Evolutionary conservation across 1,284 basidiomycete genomes (phyloP).

Genomic region (Boletellus sp.): DNA sequence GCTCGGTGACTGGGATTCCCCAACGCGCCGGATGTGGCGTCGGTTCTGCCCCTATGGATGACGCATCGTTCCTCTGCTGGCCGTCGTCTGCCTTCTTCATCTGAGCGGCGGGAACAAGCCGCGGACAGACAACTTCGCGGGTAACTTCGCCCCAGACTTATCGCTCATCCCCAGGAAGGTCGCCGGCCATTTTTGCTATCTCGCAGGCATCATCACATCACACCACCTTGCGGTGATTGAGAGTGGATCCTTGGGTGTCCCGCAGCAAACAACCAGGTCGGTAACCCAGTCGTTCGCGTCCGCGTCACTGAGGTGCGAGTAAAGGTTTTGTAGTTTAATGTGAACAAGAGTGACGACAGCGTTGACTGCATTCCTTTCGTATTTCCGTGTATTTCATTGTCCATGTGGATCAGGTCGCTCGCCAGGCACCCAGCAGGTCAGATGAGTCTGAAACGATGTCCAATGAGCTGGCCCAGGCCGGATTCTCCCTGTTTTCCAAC

Average conservation of each 20-base stretch:
- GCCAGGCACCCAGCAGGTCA: constrained; percentile 4
- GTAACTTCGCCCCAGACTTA: constrained; percentile 9
- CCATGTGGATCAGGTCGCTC: constrained; percentile 26
- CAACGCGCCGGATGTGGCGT: constrained; percentile 15
- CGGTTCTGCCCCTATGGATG: constrained; percentile 17
- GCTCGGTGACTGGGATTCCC: constrained; percentile 19
- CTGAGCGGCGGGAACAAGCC: constrained; percentile 12
- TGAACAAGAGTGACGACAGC: not conserved
- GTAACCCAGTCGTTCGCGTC: constrained; percentile 6
- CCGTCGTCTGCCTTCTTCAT: constrained; percentile 13
- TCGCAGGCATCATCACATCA: not conserved
- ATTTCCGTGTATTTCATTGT: constrained; percentile 4
- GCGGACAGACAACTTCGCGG: constrained; percentile 13
- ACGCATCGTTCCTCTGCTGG: constrained; percentile 4
- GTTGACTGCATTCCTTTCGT: constrained; percentile 4
- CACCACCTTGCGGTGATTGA: constrained; percentile 16
- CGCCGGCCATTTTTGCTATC: constrained; percentile 2
- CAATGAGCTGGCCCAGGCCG: not conserved
- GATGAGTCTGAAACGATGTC: constrained; percentile 2
- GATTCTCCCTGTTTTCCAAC: constrained; percentile 14
- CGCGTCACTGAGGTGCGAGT: constrained; percentile 9
- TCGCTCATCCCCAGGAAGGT: constrained; percentile 4
- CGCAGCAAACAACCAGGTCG: constrained; percentile 9
- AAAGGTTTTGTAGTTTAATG: constrained; percentile 3
- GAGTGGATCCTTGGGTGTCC: not conserved